Conservation (phyloP, 2,329 filamentous ascomycete genomes). For the Aspergillus amoenus region DNA sequence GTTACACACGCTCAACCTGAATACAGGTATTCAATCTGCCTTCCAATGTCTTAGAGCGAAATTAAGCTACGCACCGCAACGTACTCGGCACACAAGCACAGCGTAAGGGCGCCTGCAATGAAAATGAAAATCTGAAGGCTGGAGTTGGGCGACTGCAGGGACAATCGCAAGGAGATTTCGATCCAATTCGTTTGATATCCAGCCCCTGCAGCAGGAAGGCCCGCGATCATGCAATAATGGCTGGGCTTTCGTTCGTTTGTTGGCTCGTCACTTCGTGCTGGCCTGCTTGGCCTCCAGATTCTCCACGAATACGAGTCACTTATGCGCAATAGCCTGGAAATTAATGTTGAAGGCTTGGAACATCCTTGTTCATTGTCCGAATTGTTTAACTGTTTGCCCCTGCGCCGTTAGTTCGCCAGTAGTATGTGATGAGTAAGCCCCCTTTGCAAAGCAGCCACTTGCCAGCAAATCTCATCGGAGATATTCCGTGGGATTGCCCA, state of each 20-base stretch:
- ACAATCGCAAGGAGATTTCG: constrained; percentile 12
- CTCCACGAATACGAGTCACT: constrained; percentile 11
- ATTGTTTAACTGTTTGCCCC: constrained; percentile 11
- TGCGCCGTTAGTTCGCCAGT: constrained; percentile 4
- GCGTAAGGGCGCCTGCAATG: constrained; percentile 12
- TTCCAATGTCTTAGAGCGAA: neutral
- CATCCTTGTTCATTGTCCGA: constrained; percentile 15
- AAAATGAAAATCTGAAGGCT: neutral
- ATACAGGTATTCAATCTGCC: neutral
- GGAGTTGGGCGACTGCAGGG: constrained; percentile 8
- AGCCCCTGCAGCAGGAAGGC: constrained; percentile 4
- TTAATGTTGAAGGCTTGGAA: constrained; percentile 3
- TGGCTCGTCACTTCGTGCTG: neutral
- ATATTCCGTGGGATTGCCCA: neutral
- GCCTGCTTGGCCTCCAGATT: neutral
- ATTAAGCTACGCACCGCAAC: constrained; percentile 2
- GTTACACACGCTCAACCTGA: neutral
- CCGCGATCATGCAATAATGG: constrained; percentile 6
- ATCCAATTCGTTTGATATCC: constrained; percentile 3
- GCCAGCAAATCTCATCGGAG: neutral
- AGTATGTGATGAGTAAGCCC: constrained; percentile 8
- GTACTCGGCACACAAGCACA: constrained; percentile 10
- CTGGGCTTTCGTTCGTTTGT: neutral
- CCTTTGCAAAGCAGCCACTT: neutral
- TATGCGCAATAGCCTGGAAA: constrained; percentile 8